Evolutionary conservation across 805 yeast genomes (phyloP).

Genomic region (Saccharomyces jurei): DNA sequence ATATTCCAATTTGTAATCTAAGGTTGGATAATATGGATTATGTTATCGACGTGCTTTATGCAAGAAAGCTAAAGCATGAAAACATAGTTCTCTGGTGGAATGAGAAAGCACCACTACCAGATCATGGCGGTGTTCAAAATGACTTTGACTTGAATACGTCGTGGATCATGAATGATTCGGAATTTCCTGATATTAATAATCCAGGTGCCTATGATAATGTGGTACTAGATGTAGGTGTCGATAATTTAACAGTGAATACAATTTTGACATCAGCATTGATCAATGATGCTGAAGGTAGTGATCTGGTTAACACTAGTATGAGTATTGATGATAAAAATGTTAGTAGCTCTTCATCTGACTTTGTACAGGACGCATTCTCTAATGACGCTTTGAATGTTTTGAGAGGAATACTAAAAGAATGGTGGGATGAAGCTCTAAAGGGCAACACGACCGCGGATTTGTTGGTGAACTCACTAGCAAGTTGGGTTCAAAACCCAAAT

Average conservation of each 20-base stretch:
- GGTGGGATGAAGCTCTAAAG: conserved; percentile 88
- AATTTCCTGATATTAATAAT: conserved; percentile 62
- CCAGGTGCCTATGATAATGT: conserved; percentile 77
- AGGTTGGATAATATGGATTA: conserved; percentile 69
- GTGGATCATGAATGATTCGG: conserved; percentile 43
- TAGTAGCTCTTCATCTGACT: conserved; percentile 24
- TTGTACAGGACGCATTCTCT: conserved; percentile 80
- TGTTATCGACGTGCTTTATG: conserved; percentile 78
- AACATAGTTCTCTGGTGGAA: conserved; percentile 93
- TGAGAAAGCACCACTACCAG: conserved; percentile 58
- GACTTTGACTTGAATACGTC: conserved; percentile 41
- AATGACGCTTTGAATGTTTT: conserved; percentile 63
- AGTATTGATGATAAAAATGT: conserved; percentile 20
- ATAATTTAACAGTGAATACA: conserved; percentile 78
- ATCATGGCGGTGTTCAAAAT: conserved; percentile 72
- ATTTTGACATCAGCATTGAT: conserved; percentile 75
- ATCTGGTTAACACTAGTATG: conserved; percentile 45
- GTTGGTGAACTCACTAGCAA: conserved; percentile 68
- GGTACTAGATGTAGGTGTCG: conserved; percentile 66
- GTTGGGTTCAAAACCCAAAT: conserved; percentile 76
- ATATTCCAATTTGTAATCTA: conserved; percentile 81
- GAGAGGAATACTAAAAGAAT: conserved; percentile 65
- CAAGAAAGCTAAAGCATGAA: conserved; percentile 58
- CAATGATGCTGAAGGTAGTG: conserved; percentile 84
- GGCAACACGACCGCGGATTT: conserved; percentile 69